A percentile compares a stretch with the other conserved stretches of the same genome.
phyloP scores from a whole-genome alignment of 495 filamentous ascomycete genomes.

The Diplogelasinospora grovesii region DNA sequence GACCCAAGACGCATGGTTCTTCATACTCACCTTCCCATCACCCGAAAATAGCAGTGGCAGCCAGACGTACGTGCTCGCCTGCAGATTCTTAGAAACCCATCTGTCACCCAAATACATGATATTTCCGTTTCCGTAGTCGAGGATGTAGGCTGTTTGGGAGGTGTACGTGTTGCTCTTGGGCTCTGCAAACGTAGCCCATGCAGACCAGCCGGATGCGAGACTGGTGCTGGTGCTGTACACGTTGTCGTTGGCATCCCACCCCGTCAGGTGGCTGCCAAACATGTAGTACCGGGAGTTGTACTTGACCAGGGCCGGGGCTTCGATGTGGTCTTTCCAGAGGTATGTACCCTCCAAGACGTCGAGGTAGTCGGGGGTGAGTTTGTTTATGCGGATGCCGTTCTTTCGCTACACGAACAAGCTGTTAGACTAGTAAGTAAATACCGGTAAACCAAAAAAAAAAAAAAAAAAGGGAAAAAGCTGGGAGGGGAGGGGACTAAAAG shows the following conservation, averaged over 20 bases:
- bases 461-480: too few species aligned
- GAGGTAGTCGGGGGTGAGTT: slow-evolving; percentile 43
- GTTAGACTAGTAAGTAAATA: neutral
- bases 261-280: slow-evolving; percentile 34
- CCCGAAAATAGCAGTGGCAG: slow-evolving; percentile 54
- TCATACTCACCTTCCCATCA: slow-evolving; percentile 43
- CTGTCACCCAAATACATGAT: slow-evolving; percentile 62
- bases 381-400: slow-evolving; percentile 47
- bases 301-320: slow-evolving; percentile 39
- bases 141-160: slow-evolving; percentile 46
- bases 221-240: slow-evolving; percentile 34
- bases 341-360: slow-evolving; percentile 21
- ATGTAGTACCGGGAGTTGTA: slow-evolving; percentile 31
- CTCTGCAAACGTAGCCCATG: slow-evolving; percentile 54
- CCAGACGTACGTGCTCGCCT: slow-evolving; percentile 59
- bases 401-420: slow-evolving; percentile 38
- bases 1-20: slow-evolving; percentile 49
- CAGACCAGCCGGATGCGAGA: slow-evolving; percentile 44
- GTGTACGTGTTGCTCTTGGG: slow-evolving; percentile 48
- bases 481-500: too few species aligned
- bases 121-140: slow-evolving; percentile 34
- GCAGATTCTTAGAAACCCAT: slow-evolving; percentile 53
- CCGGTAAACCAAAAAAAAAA: too few species aligned
- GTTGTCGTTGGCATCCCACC: slow-evolving; percentile 58
- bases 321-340: slow-evolving; percentile 27